These are phyloP conservation scores for Rubia peregrina DNA, from an alignment of 305 asterid genomes.

Conservation along the genomic window DNA sequence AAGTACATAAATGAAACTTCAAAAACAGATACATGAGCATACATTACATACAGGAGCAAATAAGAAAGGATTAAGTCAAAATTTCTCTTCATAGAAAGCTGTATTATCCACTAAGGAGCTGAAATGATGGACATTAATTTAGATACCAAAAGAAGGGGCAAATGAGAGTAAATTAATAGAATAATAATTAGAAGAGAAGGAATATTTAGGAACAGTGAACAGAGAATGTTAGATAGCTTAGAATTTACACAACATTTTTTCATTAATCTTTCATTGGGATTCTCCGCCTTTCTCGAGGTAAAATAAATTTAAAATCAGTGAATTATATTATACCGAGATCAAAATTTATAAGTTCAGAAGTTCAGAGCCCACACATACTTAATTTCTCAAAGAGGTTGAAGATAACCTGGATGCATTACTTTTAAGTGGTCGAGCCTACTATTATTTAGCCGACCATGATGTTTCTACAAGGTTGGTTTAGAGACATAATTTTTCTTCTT, in stretches of 20 bases:
- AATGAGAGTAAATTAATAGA: background rate
- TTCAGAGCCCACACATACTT: constrained; percentile 6
- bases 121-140: background rate
- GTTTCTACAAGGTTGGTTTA: constrained; percentile 62
- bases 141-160: background rate
- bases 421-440: constrained; percentile 91
- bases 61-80: too few species aligned
- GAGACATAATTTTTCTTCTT: background rate
- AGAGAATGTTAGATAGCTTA: constrained; percentile 17
- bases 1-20: too few species aligned
- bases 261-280: constrained; percentile 6
- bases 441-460: constrained; percentile 93
- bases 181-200: background rate
- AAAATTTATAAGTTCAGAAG: too few species aligned
- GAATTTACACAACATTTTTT: constrained; percentile 12
- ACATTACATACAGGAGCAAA: too few species aligned
- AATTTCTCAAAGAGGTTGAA: constrained; percentile 81
- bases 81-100: too few species aligned
- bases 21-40: too few species aligned
- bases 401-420: constrained; percentile 76
- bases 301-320: background rate
- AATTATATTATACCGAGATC: background rate
- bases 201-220: constrained; percentile 16
- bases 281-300: constrained; percentile 5
- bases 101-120: too few species aligned